A percentile compares a stretch with the other conserved stretches of the same genome.
phyloP scores from a whole-genome alignment of 805 yeast genomes.

The Lachancea nothofagi region DNA sequence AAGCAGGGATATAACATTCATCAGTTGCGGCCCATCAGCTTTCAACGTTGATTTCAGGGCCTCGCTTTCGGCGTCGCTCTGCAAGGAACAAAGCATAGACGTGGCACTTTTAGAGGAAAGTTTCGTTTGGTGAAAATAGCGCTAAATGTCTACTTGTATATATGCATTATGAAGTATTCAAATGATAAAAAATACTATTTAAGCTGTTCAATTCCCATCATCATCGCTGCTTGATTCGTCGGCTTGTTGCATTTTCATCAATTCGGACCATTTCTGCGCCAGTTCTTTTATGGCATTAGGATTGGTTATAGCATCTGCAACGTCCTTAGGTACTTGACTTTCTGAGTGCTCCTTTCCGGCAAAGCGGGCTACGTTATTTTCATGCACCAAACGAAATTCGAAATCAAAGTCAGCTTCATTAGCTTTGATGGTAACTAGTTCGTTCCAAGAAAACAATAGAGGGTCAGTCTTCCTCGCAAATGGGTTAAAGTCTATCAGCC shows the following conservation, averaged over 20 bases:
- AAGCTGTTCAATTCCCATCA: conserved; percentile 3
- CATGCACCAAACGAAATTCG: conserved; percentile 61
- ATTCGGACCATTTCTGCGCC: conserved; percentile 53
- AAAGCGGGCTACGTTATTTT: conserved; percentile 68
- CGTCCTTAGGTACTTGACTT: conserved; percentile 85
- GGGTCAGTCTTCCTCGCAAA: conserved; percentile 75
- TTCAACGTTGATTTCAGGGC: conserved; percentile 54
- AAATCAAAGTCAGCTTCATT: conserved; percentile 32
- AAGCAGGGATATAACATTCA: conserved; percentile 43
- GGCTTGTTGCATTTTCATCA: conserved; percentile 28
- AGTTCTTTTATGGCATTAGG: conserved; percentile 65
- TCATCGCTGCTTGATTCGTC: conserved; percentile 17
- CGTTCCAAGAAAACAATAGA: conserved; percentile 79
- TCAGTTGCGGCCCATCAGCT: conserved; percentile 58
- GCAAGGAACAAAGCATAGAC: conserved; percentile 20
- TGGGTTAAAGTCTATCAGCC: conserved; percentile 82
- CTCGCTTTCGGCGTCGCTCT: conserved; percentile 39
- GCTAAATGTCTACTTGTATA: no score
- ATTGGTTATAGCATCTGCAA: conserved; percentile 75
- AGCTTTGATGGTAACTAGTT: conserved; percentile 39
- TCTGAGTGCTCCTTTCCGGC: conserved; percentile 80
- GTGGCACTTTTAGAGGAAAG: conserved; percentile 34
- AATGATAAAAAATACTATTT: background rate
- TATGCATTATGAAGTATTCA: background rate
- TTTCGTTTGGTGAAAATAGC: conserved; percentile 30